Base-by-base conservation (phyloP, 2,329 filamentous ascomycete species). In the Aspergillus sp. region DNA sequence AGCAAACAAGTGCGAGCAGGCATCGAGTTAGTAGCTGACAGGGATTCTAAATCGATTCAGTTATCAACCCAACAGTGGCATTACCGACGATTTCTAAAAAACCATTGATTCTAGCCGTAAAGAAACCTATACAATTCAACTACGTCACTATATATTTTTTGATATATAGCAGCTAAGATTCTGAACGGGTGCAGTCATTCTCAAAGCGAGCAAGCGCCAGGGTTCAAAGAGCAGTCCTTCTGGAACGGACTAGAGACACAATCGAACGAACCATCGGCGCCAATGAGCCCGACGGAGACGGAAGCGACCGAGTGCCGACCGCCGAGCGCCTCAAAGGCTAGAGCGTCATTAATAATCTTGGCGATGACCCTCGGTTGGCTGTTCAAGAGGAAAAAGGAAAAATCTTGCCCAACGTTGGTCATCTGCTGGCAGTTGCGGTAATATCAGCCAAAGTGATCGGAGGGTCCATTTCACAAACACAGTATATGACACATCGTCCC, bases 321-420 rank as follows among this genome's bases (percentile, higher is more conserved):
- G 47, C 47, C 47, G 47, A 32, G 27, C 23, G 47, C 47, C 23
- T 27, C 44, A 25, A 27, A 27, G 47, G 25, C 25, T 50, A n/a
- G 47, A 30, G 25, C 15, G 23, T 30, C 47, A 50, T 50, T 50
- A 50, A 50, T 50, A 50, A 50, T 19, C 47, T 50, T 50, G 47
- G 47, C 47, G 47, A 50, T 50, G 47, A 17, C 47, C 47, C 47
- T 50, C 47, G 47, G 47, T 50, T 50, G 47, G 47, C 25, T n/a
- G 15, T 30, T 36, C 25, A 50, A 17, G 15, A 36, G n/a, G 47
- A 50, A 50, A 17, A 30, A 17, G n/a, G 47, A 50, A 50, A 50
- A 50, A 15, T 32, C 47, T 50, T 27, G 47, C 47, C 47, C 25
- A 17, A 50, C 47, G 23, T 50, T 50, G 47, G 47, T 27, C 47